Evolutionary conservation across 2,329 filamentous ascomycete genomes (phyloP), one percentile per base, ranked within the genome.

Genomic region (Plectosphaerella cucumerina): DNA sequence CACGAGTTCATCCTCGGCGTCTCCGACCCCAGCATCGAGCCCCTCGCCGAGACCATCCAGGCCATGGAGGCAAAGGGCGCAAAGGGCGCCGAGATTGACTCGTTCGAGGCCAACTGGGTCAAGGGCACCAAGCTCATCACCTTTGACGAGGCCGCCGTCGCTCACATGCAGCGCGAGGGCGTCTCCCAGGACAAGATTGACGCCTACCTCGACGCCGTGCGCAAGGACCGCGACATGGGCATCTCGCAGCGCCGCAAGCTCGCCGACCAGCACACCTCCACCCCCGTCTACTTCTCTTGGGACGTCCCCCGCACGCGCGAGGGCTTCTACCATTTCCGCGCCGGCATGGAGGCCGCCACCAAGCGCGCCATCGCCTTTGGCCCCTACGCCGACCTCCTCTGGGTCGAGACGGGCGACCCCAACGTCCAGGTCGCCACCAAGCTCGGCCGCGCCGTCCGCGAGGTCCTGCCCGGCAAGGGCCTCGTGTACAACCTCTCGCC

Each of bases 1-100:
- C 94, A 99, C 69, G 93, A 97, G 69, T 97, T 93, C 72, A 96
- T 99, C 62, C 85, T 96, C 21, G 93, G 93, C 50, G 84, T 96
- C 4, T 81, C 89, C 1, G 87, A 94, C 59, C 68, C 77, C 11
- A 77, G 85, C n/a, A 77, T 85, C 9, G 86, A 90, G 58, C 89
- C 92, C 3, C 77, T 97, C 4, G 88, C 93, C 18, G 94, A 97
- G 67, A 90, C 87, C 0, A 77, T 99, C 33, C 93, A 97, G 65
- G 81, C 80, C 21, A 96, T 97, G 90, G 94, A 99, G 65, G 75
- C 85, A 49, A 73, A 80, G 33, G 94, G 94, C 34, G 89, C 90
- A 0, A 73, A 82, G 0, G 88, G 90, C 1, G 68, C 82, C 2
- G 91, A 97, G 62, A 90, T 99, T 50, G 90, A 97, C 64, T 77